Conservation (phyloP, 192 early-diverging fungal genomes). For the Coemansia sp. region DNA sequence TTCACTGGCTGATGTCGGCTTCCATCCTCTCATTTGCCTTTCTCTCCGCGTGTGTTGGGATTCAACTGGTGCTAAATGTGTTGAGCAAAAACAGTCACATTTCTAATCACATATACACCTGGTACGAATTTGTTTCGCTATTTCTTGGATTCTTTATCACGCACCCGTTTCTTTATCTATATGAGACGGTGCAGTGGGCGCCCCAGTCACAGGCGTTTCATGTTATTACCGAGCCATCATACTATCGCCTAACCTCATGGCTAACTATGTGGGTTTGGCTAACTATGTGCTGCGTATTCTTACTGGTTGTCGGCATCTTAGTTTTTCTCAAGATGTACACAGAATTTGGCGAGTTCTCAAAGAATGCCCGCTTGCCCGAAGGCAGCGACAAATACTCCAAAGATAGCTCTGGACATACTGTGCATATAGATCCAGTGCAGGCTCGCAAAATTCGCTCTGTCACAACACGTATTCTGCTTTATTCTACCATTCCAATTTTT, state of each 20-base stretch:
- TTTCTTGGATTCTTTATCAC: slow-evolving; percentile 38
- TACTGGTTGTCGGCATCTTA: slow-evolving; percentile 8
- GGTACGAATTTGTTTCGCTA: slow-evolving; percentile 31
- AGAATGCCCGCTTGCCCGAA: background rate
- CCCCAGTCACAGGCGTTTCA: slow-evolving; percentile 31
- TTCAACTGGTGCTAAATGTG: slow-evolving; percentile 19
- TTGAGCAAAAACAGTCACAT: slow-evolving; percentile 4
- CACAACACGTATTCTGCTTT: slow-evolving; percentile 18
- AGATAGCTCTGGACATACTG: background rate
- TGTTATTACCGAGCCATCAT: slow-evolving; percentile 15
- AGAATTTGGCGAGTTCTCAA: background rate
- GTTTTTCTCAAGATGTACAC: slow-evolving; percentile 3
- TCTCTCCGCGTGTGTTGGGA: slow-evolving; percentile 30
- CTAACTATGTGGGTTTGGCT: slow-evolving; percentile 50
- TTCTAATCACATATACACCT: slow-evolving; percentile 23
- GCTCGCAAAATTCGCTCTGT: slow-evolving; percentile 17
- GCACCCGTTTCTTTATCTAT: slow-evolving; percentile 44
- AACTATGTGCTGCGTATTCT: slow-evolving; percentile 15
- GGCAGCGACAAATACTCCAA: background rate
- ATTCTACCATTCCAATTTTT: slow-evolving; percentile 29
- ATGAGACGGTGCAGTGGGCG: slow-evolving; percentile 38
- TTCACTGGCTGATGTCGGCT: slow-evolving; percentile 48
- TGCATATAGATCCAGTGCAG: background rate
- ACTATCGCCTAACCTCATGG: slow-evolving; percentile 37
- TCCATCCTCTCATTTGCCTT: slow-evolving; percentile 32